Base-by-base conservation (phyloP, 1,139 yeast species). In the Saccharomycopsis hybrid region DNA sequence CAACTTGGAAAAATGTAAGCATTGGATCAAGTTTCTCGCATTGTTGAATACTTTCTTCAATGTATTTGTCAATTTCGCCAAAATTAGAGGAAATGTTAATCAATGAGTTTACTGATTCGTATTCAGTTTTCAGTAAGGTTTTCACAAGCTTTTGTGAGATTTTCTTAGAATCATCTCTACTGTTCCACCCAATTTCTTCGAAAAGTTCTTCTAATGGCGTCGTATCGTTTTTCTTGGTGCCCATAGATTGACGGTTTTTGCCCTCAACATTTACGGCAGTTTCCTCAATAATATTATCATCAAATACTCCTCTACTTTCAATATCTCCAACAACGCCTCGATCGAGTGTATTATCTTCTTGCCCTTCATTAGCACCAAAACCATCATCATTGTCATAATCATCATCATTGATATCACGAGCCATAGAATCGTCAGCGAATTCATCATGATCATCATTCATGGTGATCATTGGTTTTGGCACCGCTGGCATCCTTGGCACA, bases 131-230 rank as follows among this genome's bases (percentile, higher is more conserved):
- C 1, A 72, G 70, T 38, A 80, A 61, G 55, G 82, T 84, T 43
- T 70, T 72, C 32, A 73, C 65, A 46, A 90, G 71, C 57, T 78
- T 80, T 45, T 70, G 71, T 39, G 84, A 72, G 35, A 89, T 63
- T 0, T 73, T 67, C 27, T 71, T 74, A 4, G 84, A 73, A 56
- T 80, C 83, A 60, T 85, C 94, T 18, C 73, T 67, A 1, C 81
- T 72, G 31, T 76, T 76, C 94, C 95, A 88, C 38, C 78, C 78
- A 30, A 87, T 74, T 54, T 84, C 92, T 35, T 83, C 86, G 55
- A 88, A 72, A 18, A 87, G 66, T 53, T 86, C 90, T 51, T 78
- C 84, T 13, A 80, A 61, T 5, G 66, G 62, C 5, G 58, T 38
- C 24, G 37, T 35, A 7, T 47, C 54, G 5, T 48, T 48, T 18